phyloP scores from a whole-genome alignment of 306 rosid species.

The Calophaca sinica region DNA sequence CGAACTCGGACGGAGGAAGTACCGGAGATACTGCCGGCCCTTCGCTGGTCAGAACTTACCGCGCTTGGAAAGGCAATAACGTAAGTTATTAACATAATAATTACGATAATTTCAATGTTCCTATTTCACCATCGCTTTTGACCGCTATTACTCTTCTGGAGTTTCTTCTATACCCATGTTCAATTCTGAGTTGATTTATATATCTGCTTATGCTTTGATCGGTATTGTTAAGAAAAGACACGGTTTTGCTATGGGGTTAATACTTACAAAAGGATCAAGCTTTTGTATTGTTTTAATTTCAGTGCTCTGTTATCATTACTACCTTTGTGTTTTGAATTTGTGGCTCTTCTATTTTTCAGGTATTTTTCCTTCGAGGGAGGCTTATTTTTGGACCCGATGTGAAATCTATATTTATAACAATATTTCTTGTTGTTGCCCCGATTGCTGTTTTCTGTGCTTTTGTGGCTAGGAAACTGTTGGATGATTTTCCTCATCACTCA shows the following conservation, averaged over 20 bases:
- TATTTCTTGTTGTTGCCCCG: constrained; percentile 79
- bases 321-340: background rate
- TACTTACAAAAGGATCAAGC: too few relatives aligned
- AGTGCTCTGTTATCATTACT: too few relatives aligned
- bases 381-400: constrained; percentile 94
- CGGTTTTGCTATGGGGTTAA: too few relatives aligned
- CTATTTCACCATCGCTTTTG: too few relatives aligned
- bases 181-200: background rate
- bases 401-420: constrained; percentile 69
- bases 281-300: too few relatives aligned
- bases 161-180: too few relatives aligned
- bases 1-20: background rate
- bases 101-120: too few relatives aligned
- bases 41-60: constrained; percentile 59
- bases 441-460: constrained; percentile 42
- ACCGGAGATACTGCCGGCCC: constrained; percentile 28
- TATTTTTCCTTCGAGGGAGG: constrained; percentile 84
- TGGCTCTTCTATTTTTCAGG: constrained; percentile 51
- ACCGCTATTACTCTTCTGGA: too few relatives aligned
- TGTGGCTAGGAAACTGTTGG: constrained; percentile 20
- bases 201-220: background rate
- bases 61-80: constrained; percentile 91
- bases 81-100: constrained; percentile 48
- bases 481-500: constrained; percentile 35
- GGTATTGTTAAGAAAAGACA: too few relatives aligned